Conservation (phyloP, 345 rosid species). For the Isatis tinctoria region DNA sequence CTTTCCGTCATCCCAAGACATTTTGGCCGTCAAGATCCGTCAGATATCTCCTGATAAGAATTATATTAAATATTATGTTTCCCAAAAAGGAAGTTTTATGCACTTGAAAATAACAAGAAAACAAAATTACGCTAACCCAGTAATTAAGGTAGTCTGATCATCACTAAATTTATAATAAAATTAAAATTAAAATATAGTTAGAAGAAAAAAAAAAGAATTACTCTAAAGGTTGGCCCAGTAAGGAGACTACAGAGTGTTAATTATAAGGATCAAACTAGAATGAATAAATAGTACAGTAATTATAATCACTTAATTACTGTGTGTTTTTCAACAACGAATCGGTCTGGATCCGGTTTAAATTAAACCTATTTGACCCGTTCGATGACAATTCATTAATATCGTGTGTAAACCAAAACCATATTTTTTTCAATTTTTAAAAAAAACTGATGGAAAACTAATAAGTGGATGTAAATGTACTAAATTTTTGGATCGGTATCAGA, state of each 20-base stretch:
- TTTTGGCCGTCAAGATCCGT: neutral
- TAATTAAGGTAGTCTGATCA: too few species aligned
- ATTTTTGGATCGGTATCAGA: neutral
- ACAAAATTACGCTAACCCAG: too few species aligned
- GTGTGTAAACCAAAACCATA: neutral
- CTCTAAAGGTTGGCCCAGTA: neutral
- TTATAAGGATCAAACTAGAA: neutral
- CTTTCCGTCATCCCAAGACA: constrained; percentile 34
- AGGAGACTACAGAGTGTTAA: too few species aligned
- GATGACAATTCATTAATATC: too few species aligned
- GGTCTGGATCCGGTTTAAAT: neutral
- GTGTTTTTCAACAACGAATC: neutral
- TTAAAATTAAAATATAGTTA: neutral
- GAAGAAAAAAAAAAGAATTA: neutral
- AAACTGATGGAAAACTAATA: neutral
- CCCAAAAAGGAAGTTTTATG: neutral
- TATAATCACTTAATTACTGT: neutral
- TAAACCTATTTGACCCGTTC: neutral
- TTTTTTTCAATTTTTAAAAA: neutral
- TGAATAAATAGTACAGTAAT: neutral
- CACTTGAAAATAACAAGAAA: too few species aligned
- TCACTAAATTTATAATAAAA: too few species aligned
- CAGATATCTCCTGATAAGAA: neutral
- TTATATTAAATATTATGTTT: neutral
- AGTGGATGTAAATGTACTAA: neutral